Conservation (phyloP, 352 stramenopile species). For the Pythium apleroticum region DNA sequence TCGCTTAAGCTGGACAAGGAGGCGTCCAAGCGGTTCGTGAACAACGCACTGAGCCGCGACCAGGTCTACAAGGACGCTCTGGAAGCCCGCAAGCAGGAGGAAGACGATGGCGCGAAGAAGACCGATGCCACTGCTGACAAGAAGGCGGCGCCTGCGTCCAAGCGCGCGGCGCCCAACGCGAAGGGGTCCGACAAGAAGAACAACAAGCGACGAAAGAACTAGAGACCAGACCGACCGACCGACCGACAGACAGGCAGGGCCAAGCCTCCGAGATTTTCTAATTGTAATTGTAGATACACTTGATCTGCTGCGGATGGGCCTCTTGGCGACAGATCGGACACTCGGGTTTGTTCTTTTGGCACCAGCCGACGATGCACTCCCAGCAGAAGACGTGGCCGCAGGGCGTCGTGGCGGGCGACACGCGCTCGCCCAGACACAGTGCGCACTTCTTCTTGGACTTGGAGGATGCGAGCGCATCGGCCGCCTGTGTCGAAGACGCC, state of each 20-base stretch:
- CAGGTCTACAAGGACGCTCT: slow-evolving; percentile 81
- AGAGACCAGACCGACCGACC: slow-evolving; percentile 3
- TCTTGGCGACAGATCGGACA: slow-evolving; percentile 89
- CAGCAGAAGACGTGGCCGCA: slow-evolving; percentile 93
- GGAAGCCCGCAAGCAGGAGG: slow-evolving; percentile 46
- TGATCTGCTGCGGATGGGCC: slow-evolving; percentile 88
- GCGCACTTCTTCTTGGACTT: slow-evolving; percentile 70
- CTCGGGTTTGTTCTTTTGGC: slow-evolving; percentile 90
- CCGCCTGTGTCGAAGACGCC: background rate
- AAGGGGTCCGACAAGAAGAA: slow-evolving; percentile 50
- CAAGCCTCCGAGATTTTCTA: slow-evolving; percentile 27
- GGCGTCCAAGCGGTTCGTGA: slow-evolving; percentile 78
- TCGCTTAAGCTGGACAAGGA: slow-evolving; percentile 78
- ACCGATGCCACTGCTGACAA: slow-evolving; percentile 29
- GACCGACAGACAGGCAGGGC: background rate
- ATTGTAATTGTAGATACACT: slow-evolving; percentile 90
- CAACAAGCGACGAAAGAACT: slow-evolving; percentile 42
- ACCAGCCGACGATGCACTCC: slow-evolving; percentile 93
- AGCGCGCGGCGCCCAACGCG: slow-evolving; percentile 16
- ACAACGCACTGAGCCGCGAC: slow-evolving; percentile 82
- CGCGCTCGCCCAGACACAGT: slow-evolving; percentile 81
- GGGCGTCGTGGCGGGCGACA: slow-evolving; percentile 73
- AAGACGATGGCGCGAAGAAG: slow-evolving; percentile 48
- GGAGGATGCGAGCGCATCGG: slow-evolving; percentile 33
- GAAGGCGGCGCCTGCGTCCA: slow-evolving; percentile 13